A percentile compares a stretch with the other conserved stretches of the same genome.
These are phyloP conservation scores for Aspergillus sclerotioniger DNA, from an alignment of 495 filamentous ascomycete species.

Conservation along the genomic window DNA sequence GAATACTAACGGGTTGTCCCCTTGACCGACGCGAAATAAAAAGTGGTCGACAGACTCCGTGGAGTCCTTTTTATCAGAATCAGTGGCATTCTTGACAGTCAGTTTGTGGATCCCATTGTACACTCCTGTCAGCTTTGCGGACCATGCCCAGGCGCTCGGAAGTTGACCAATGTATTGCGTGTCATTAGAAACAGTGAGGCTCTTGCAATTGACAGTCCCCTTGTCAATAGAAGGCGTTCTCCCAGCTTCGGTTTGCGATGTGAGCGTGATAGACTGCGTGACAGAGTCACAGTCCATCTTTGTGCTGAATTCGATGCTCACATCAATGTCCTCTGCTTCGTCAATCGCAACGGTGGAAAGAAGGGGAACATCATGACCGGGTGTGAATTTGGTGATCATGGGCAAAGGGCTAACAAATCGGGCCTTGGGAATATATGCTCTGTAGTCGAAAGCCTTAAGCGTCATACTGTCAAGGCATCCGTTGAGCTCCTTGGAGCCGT, in stretches of 20 bases:
- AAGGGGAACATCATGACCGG: conserved; percentile 62
- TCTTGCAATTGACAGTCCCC: conserved; percentile 43
- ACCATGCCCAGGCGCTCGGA: conserved; percentile 54
- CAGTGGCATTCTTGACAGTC: conserved; percentile 56
- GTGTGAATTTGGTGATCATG: conserved; percentile 63
- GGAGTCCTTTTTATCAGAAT: conserved; percentile 28
- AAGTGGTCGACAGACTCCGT: conserved; percentile 57
- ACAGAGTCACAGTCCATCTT: conserved; percentile 62
- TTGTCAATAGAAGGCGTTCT: conserved; percentile 38
- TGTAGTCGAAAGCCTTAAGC: conserved; percentile 59
- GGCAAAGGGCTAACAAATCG: conserved; percentile 54
- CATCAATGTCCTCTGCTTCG: conserved; percentile 44
- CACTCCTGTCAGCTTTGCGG: conserved; percentile 54
- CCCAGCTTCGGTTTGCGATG: conserved; percentile 51
- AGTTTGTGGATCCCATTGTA: conserved; percentile 64
- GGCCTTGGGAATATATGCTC: conserved; percentile 58
- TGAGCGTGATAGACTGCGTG: conserved; percentile 47
- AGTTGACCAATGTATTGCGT: conserved; percentile 46
- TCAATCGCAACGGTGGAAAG: conserved; percentile 46
- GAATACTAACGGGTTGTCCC: conserved; percentile 61
- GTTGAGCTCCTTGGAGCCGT: conserved; percentile 45
- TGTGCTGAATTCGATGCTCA: conserved; percentile 59
- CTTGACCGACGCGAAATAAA: conserved; percentile 54
- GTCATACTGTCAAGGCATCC: conserved; percentile 57
- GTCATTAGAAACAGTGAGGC: conserved; percentile 22